These are phyloP conservation scores for Cytospora piceicola DNA, from an alignment of 2,329 filamentous ascomycete genomes.

Conservation along the genomic window DNA sequence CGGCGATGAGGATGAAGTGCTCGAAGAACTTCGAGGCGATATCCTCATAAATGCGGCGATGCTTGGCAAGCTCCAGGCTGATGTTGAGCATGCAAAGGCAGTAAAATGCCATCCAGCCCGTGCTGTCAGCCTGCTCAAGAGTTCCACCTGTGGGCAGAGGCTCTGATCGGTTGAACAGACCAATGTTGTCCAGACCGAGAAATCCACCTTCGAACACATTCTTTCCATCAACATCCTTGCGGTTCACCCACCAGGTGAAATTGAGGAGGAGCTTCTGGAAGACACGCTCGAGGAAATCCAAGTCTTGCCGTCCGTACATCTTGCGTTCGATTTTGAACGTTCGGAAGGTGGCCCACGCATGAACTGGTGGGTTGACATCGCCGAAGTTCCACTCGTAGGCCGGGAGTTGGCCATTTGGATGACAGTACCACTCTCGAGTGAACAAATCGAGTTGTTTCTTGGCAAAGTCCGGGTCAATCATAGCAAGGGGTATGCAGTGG, in stretches of 20 bases:
- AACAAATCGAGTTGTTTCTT: constrained; percentile 98
- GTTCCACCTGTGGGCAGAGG: constrained; percentile 91
- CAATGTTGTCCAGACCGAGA: constrained; percentile 94
- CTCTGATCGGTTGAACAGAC: constrained; percentile 95
- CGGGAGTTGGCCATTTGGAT: constrained; percentile 92
- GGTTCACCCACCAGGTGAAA: constrained; percentile 99
- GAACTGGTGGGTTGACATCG: constrained; percentile 94
- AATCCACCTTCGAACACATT: constrained; percentile 98
- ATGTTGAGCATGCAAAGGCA: constrained; percentile 97
- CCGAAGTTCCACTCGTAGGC: constrained; percentile 97
- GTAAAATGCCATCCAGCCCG: constrained; percentile 99
- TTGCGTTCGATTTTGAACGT: constrained; percentile 99
- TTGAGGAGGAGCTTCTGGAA: constrained; percentile 96
- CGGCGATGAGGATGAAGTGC: constrained; percentile 96
- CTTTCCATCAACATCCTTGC: constrained; percentile 92
- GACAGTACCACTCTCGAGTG: constrained; percentile 98
- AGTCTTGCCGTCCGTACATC: constrained; percentile 90
- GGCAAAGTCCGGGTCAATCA: constrained; percentile 97
- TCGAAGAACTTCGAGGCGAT: constrained; percentile 99
- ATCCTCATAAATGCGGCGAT: constrained; percentile 93
- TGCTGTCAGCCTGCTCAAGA: constrained; percentile 95
- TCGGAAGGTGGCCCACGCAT: constrained; percentile 94
- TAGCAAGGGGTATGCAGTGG: constrained; percentile 92
- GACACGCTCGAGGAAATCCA: constrained; percentile 93
- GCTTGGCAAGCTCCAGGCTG: constrained; percentile 90